Conservation (phyloP, 2,329 filamentous ascomycete genomes). For the Rutstroemia sydowiana region DNA sequence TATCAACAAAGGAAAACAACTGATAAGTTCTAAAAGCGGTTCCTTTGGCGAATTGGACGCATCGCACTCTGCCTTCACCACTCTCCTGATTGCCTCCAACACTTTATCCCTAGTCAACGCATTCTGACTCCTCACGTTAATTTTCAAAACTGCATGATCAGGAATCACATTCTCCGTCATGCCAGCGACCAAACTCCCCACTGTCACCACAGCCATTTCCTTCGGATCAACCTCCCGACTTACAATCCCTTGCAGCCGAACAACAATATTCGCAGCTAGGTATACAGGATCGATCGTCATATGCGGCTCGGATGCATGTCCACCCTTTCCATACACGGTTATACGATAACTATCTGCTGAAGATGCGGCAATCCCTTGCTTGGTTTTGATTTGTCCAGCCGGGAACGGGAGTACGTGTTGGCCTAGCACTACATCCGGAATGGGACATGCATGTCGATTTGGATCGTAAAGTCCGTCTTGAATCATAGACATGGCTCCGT, state of each 20-base stretch:
- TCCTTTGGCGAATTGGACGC: conserved; percentile 35
- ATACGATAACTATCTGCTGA: conserved; percentile 34
- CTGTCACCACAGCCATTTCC: conserved; percentile 39
- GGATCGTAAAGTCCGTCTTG: conserved; percentile 47
- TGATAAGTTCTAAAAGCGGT: conserved; percentile 16
- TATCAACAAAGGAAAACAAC: conserved; percentile 18
- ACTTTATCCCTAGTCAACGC: conserved; percentile 31
- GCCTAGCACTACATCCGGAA: conserved; percentile 48
- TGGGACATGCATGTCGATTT: conserved; percentile 36
- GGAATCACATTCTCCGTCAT: conserved; percentile 39
- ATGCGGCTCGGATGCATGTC: conserved; percentile 38
- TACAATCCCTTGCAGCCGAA: conserved; percentile 35
- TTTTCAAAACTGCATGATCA: conserved; percentile 33
- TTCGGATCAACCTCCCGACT: conserved; percentile 33
- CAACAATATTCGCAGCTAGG: conserved; percentile 36
- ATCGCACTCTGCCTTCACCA: conserved; percentile 44
- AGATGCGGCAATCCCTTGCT: conserved; percentile 30
- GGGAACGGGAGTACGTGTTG: conserved; percentile 43
- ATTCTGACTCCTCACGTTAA: conserved; percentile 36
- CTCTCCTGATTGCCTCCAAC: conserved; percentile 33
- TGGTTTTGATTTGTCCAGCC: conserved; percentile 31
- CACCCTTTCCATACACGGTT: conserved; percentile 36
- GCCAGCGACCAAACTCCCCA: conserved; percentile 38
- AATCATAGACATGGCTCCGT: conserved; percentile 57
- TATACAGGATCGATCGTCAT: conserved; percentile 40